phyloP scores from a whole-genome alignment of 2,329 filamentous ascomycete genomes.

The Tympanopsis confertula region DNA sequence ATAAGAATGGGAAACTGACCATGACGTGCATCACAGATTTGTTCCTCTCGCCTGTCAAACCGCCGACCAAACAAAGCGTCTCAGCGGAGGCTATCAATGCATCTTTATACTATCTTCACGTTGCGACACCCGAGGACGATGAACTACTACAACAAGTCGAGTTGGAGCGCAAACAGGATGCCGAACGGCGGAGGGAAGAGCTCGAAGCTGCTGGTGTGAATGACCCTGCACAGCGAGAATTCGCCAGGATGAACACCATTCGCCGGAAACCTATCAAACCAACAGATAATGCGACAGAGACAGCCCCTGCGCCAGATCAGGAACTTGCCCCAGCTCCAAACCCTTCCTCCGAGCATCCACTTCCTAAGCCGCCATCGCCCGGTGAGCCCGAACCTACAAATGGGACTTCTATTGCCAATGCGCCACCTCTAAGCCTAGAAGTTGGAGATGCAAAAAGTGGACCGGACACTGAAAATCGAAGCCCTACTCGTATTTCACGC shows the following conservation, averaged over 20 bases:
- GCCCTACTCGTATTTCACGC: too few species aligned
- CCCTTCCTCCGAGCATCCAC: too few species aligned
- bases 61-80: neutral
- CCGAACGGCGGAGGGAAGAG: neutral
- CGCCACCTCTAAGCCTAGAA: too few species aligned
- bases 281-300: too few species aligned
- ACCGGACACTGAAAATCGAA: too few species aligned
- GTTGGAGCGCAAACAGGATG: neutral
- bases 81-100: slow-evolving; percentile 1
- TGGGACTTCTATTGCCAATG: too few species aligned
- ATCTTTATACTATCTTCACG: neutral
- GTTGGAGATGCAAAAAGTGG: too few species aligned
- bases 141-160: neutral
- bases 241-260: neutral
- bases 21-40: neutral
- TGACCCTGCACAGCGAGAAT: neutral
- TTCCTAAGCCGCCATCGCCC: too few species aligned
- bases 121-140: slow-evolving; percentile 1
- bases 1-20: too few species aligned
- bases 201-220: neutral
- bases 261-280: neutral
- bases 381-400: too few species aligned
- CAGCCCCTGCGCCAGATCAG: too few species aligned
- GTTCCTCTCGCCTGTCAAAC: neutral
- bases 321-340: too few species aligned